These are phyloP conservation scores for Termitomyces sp. DNA, from an alignment of 768 basidiomycete genomes.

Conservation along the genomic window DNA sequence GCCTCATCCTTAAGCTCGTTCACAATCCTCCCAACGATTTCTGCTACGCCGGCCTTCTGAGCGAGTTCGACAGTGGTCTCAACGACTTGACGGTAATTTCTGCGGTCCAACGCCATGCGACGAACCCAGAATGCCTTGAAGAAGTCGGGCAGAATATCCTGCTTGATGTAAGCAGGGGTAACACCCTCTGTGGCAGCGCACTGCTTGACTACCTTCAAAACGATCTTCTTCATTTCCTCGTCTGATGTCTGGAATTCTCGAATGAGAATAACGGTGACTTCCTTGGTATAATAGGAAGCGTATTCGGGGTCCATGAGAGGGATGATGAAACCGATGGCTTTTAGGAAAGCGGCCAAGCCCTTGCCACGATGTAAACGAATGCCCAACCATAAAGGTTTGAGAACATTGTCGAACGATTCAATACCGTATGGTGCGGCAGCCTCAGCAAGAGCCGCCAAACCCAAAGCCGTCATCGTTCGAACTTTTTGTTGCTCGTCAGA, in stretches of 20 bases:
- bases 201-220: constrained; percentile 98
- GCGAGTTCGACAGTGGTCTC: constrained; percentile 99
- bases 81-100: constrained; percentile 96
- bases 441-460: constrained; percentile 91
- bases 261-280: constrained; percentile 94
- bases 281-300: constrained; percentile 98
- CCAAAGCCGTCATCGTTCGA: constrained; percentile 91
- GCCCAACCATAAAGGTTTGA: constrained; percentile 92
- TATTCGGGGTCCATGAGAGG: constrained; percentile 99
- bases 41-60: constrained; percentile 93
- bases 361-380: constrained; percentile 95
- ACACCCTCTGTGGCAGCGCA: constrained; percentile 99
- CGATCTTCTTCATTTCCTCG: constrained; percentile 99
- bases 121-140: constrained; percentile 99
- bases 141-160: constrained; percentile 98
- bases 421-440: constrained; percentile 98
- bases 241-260: constrained; percentile 99
- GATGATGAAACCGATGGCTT: constrained; percentile 99
- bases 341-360: constrained; percentile 91
- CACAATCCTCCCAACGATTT: constrained; percentile 86
- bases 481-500: constrained; percentile 97
- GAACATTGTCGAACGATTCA: constrained; percentile 97
- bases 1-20: constrained; percentile 91
- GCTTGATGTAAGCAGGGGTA: constrained; percentile 91
- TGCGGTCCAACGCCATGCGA: constrained; percentile 93